These are phyloP conservation scores for Pseudozyma sp. DNA, from an alignment of 1,284 basidiomycete genomes.

Conservation along the genomic window DNA sequence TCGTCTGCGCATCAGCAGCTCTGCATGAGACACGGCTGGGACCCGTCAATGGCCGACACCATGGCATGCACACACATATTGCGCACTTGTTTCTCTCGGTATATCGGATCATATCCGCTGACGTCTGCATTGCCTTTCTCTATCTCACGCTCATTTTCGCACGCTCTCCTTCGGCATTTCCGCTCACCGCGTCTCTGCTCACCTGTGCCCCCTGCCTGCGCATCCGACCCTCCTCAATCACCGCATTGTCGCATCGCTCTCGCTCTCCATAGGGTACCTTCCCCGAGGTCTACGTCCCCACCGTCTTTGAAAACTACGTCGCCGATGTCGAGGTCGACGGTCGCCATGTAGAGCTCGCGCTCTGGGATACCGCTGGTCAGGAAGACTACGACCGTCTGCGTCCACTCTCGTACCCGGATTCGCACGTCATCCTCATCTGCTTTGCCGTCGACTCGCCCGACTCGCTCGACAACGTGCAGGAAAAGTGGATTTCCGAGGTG, in stretches of 20 bases:
- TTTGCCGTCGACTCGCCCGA: slow-evolving; percentile 92
- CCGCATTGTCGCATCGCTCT: slow-evolving; percentile 1
- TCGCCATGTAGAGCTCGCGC: slow-evolving; percentile 88
- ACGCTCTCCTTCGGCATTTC: too few relatives aligned
- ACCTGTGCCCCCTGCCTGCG: background rate
- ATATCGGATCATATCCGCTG: too few relatives aligned
- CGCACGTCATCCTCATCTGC: slow-evolving; percentile 92
- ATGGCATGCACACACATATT: too few relatives aligned
- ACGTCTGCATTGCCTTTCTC: too few relatives aligned
- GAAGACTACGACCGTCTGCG: slow-evolving; percentile 75
- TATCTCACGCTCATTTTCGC: too few relatives aligned
- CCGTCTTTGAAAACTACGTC: slow-evolving; percentile 90
- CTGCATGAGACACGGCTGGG: too few relatives aligned
- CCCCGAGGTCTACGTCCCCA: slow-evolving; percentile 93
- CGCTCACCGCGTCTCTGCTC: too few relatives aligned
- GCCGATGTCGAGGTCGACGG: slow-evolving; percentile 90
- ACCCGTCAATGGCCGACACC: too few relatives aligned
- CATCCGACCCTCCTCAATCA: background rate
- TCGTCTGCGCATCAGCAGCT: too few relatives aligned
- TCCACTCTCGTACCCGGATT: slow-evolving; percentile 85
- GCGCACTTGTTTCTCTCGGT: too few relatives aligned
- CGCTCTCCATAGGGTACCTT: slow-evolving; percentile 76
- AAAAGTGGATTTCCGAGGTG: slow-evolving; percentile 97
- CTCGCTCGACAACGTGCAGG: slow-evolving; percentile 92
- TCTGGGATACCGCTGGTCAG: slow-evolving; percentile 96